These are phyloP conservation scores for Candida berthetii DNA, from an alignment of 805 yeast species.

Conservation along the genomic window DNA sequence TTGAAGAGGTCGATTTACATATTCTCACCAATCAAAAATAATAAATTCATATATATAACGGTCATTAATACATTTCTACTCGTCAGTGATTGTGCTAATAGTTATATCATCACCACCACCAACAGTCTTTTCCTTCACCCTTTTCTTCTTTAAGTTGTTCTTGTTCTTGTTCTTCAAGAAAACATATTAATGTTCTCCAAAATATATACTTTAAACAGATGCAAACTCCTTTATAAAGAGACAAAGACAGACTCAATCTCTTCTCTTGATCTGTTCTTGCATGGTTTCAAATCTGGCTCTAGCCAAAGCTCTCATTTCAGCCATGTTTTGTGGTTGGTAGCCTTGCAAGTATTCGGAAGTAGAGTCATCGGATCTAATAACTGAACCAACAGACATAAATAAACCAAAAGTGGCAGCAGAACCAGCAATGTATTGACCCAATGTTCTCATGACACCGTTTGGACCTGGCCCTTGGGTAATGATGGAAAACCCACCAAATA, in stretches of 20 bases:
- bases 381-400: slow-evolving; percentile 94
- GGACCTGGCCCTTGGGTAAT: slow-evolving; percentile 97
- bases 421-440: slow-evolving; percentile 95
- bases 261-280: slow-evolving; percentile 17
- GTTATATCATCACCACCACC: too few species aligned
- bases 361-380: slow-evolving; percentile 66
- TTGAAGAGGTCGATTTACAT: too few species aligned
- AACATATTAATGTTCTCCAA: too few species aligned
- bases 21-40: too few species aligned
- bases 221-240: too few species aligned
- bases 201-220: too few species aligned
- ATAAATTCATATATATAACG: too few species aligned
- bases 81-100: too few species aligned
- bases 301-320: slow-evolving; percentile 33
- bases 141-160: too few species aligned
- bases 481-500: slow-evolving; percentile 91
- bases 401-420: slow-evolving; percentile 96
- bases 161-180: too few species aligned
- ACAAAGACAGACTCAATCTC: slow-evolving; percentile 1
- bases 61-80: too few species aligned
- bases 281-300: slow-evolving; percentile 33
- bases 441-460: slow-evolving; percentile 90
- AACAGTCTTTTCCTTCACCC: too few species aligned
- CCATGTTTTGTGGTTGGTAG: slow-evolving; percentile 22
- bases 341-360: slow-evolving; percentile 8